Conservation (phyloP, 352 stramenopile genomes). For the Pythium phragmiticola region DNA sequence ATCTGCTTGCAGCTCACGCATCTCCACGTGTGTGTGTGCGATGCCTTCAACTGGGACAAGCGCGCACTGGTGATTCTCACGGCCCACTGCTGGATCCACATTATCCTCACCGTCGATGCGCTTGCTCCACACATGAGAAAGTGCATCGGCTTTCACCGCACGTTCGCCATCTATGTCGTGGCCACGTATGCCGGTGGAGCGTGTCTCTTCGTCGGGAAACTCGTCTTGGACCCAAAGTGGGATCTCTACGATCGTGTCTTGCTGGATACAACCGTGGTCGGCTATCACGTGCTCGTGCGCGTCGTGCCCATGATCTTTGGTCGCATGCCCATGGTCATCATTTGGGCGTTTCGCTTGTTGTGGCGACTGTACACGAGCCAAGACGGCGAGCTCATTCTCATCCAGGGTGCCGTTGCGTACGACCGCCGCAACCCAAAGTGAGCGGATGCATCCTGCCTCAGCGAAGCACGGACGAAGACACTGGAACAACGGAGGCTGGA, state of each 20-base stretch:
- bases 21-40: constrained; percentile 24
- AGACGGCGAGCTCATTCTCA: constrained; percentile 16
- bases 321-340: constrained; percentile 15
- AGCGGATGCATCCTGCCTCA: neutral
- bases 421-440: constrained; percentile 1
- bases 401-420: constrained; percentile 25
- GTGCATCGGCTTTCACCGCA: neutral
- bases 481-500: neutral
- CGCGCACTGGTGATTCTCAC: constrained; percentile 13
- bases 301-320: constrained; percentile 24
- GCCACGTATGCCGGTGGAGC: neutral
- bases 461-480: neutral
- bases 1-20: constrained; percentile 32
- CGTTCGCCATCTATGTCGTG: constrained; percentile 7
- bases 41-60: constrained; percentile 30
- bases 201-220: constrained; percentile 7
- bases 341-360: constrained; percentile 20
- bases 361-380: constrained; percentile 16
- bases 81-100: constrained; percentile 27
- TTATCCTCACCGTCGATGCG: constrained; percentile 27
- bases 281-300: constrained; percentile 1
- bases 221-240: constrained; percentile 14
- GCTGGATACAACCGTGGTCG: neutral
- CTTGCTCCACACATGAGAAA: neutral
- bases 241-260: constrained; percentile 17